Conservation (phyloP, 2,329 filamentous ascomycete genomes). For the Nemania sp. region DNA sequence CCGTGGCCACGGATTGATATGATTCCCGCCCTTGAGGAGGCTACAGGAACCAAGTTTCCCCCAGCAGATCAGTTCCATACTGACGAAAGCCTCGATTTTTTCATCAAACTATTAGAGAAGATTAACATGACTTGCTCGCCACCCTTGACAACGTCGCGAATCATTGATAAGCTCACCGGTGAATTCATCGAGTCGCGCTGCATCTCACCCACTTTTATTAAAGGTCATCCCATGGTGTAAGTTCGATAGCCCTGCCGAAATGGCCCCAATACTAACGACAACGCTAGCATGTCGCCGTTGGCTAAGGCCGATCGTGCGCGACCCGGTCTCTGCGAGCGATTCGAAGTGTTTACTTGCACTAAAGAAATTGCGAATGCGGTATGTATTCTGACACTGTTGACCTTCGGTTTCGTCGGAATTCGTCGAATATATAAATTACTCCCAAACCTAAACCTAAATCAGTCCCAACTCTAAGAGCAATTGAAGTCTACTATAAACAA, state of each 20-base stretch:
- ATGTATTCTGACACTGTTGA: neutral
- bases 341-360: conserved; percentile 97
- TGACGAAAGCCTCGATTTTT: conserved; percentile 86
- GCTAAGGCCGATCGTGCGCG: conserved; percentile 92
- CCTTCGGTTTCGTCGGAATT: neutral
- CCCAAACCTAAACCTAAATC: neutral
- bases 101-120: conserved; percentile 76
- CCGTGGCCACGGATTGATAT: conserved; percentile 96
- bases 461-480: neutral
- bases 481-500: neutral
- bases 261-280: conserved; percentile 7
- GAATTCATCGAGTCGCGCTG: conserved; percentile 86
- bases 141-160: conserved; percentile 91
- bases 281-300: conserved; percentile 80
- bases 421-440: too few species aligned
- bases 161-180: conserved; percentile 94
- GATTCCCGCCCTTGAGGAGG: conserved; percentile 92
- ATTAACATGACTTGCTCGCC: conserved; percentile 85
- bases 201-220: conserved; percentile 92
- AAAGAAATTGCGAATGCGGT: conserved; percentile 93
- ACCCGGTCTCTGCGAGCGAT: conserved; percentile 91
- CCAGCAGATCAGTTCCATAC: conserved; percentile 91
- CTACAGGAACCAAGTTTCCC: conserved; percentile 93
- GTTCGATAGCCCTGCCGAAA: neutral
- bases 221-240: conserved; percentile 72